Base-by-base conservation (phyloP, 768 basidiomycete species). In the Holtermannia corniformis region DNA sequence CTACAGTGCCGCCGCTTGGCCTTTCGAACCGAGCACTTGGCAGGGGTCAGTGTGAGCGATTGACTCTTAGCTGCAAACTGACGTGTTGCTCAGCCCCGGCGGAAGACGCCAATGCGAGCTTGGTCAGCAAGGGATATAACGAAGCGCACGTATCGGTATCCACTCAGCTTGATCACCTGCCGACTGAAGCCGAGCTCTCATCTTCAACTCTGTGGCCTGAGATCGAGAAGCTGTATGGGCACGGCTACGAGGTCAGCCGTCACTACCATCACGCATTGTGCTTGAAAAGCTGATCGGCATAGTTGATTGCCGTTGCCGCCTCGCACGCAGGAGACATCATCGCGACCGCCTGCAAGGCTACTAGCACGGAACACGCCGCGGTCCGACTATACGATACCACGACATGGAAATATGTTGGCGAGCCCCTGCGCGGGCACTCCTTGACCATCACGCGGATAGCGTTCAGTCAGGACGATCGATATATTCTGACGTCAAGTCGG, bases 181-280 rank as follows among this genome's bases (percentile, higher is more conserved):
- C 95, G 0, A 87, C 89, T 52, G 95, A 97, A 67, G 88, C 87
- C 11, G 91, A 96, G 70, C 78, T 97, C 0, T 83, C 88, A 0
- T 79, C 82, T 0, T 79, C 80, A 14, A 97, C 93, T 0, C 77
- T 97, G 0, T 99, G 95, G 95, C 95, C 93, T 0, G 95, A 99
- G 74, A 76, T 82, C 1, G 95, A 97, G 63, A 99, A 99, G 70
- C 77, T 99, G 0, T 99, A 95, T 69, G 95, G 93, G 3, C 95
- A 97, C 71, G 91, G 93, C 41, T 97, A 96, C 63, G 95, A 99
- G 80, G 89, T 85, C 55, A 48, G 74, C 44, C 7, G 10, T 37
- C 32, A 16, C 32, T 16, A 16, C 16, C n/a, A 24, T 13, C 13
- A 54, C 41, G 23, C 20, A 14, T 47, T 25, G 45, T 47, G 45